Evolutionary conservation across 2,329 filamentous ascomycete genomes (phyloP).

Genomic region (Fusarium beomiforme): DNA sequence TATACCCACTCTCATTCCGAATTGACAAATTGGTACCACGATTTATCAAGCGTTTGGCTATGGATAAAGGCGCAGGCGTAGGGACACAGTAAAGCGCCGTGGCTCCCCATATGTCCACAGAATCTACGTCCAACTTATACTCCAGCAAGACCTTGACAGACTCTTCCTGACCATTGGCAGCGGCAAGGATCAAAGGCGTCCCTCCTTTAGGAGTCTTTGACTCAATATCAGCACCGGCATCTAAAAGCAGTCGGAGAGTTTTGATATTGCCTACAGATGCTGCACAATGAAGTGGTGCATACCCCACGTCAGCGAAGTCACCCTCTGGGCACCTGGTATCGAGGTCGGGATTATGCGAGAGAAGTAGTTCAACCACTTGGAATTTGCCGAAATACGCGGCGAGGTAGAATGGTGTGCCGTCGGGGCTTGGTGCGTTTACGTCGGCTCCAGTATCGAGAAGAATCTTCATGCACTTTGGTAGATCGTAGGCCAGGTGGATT

Average conservation of each 20-base stretch:
- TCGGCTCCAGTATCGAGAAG: neutral
- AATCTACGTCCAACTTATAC: neutral
- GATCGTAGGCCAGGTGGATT: neutral
- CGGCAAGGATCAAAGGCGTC: neutral
- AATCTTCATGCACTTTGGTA: neutral
- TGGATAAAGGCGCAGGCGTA: neutral
- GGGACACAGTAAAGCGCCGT: neutral
- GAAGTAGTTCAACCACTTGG: neutral
- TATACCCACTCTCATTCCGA: neutral
- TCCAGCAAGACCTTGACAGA: neutral
- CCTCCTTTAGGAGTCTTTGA: neutral
- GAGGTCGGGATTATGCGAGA: neutral
- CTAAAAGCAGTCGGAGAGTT: neutral
- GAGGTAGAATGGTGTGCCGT: neutral
- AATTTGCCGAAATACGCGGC: neutral
- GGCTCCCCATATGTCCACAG: accelerated
- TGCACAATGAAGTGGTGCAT: neutral
- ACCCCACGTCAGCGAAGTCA: accelerated
- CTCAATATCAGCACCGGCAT: neutral
- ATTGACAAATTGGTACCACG: neutral
- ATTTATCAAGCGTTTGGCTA: neutral
- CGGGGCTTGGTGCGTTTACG: neutral
- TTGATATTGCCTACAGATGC: neutral
- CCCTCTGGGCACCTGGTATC: neutral
- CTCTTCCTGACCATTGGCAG: neutral